Evolutionary conservation across 208 protist genomes (phyloP).

Genomic region (Leishmania martiniquensis): DNA sequence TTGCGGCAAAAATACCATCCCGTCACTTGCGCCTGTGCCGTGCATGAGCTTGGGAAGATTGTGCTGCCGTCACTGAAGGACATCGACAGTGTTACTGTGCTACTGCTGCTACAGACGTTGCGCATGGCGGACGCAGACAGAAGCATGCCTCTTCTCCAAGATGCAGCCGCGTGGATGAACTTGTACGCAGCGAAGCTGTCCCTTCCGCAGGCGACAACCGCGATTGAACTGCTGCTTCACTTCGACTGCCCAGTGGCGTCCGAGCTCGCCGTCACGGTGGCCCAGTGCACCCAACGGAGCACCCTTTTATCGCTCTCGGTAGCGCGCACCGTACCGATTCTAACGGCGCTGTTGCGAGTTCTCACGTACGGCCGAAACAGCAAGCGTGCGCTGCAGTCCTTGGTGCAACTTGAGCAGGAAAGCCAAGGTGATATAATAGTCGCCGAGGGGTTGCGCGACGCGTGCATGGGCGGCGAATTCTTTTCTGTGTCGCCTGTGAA

Average conservation of each 20-base stretch:
- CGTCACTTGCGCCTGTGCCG: not conserved
- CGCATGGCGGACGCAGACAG: conserved; percentile 28
- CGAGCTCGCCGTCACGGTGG: conserved; percentile 4
- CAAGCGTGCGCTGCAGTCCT: not conserved
- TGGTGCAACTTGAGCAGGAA: not conserved
- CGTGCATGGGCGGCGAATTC: conserved; percentile 7
- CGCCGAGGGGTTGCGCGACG: conserved; percentile 11
- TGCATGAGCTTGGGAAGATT: conserved; percentile 18
- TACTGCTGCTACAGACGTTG: conserved; percentile 49
- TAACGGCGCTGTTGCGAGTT: conserved; percentile 1
- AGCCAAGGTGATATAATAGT: not conserved
- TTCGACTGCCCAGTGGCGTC: conserved; percentile 10
- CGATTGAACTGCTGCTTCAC: conserved; percentile 17
- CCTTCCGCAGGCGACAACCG: not conserved
- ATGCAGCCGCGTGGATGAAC: conserved; percentile 49
- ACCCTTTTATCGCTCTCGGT: conserved; percentile 9
- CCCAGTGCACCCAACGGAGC: not conserved
- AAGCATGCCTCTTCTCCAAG: conserved; percentile 39
- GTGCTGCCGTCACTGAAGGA: conserved; percentile 36
- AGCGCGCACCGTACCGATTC: conserved; percentile 1
- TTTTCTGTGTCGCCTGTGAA: not conserved
- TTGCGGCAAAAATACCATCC: not conserved
- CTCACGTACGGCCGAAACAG: not conserved
- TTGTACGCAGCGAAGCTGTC: conserved; percentile 12
- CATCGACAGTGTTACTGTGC: conserved; percentile 42